Base-by-base conservation (phyloP, 768 basidiomycete genomes). In the Tremella yokohamensis region DNA sequence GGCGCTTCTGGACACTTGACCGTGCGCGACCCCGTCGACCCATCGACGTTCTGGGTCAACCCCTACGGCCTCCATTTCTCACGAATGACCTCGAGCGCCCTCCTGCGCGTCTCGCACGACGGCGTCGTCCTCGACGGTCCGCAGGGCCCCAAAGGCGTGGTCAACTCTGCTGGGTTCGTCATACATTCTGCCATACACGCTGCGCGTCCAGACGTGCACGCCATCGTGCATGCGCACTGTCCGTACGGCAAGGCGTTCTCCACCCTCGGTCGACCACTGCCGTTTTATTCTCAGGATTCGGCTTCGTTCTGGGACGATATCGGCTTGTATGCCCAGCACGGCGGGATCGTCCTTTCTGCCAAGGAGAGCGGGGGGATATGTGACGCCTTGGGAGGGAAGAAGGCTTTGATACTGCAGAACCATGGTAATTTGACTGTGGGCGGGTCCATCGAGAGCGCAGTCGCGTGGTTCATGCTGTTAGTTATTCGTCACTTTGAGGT, bases 241-340 rank as follows among this genome's bases (percentile, higher is more conserved):
- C 70, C 79, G 7, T 73, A 80, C 66, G 83, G 82, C 38, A 82
- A 81, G 64, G 80, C 81, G 0, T 83, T 80, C 71, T 80, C 80
- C 8, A 72, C 80, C 8, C 77, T 82, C 22, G 81, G 81, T 8
- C 19, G 66, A 25, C 44, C 57, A 15, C 51, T 68, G 6, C 64
- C 63, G 3, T 56, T 65, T 13, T 65, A 62, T 55, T 60, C 66
- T 2, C 66, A 68, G 49, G 66, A 68, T 39, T 57, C 66, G 13
- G 61, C 63, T 6, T 29, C 50, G 7, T 68, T 65, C 54, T 65
- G 51, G 49, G 53, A 65, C 44, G 64, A 65, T 48, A 47, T 62
- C 24, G 49, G 40, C 8, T 22, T 83, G 19, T 81, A 83, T 62
- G 69, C 70, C 26, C 77, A 80, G 40, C 82, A 79, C 57, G 81